A percentile compares a stretch with the other conserved stretches of the same genome.
phyloP scores from a whole-genome alignment of 176 grass and related monocot species.

The Aegilops bicornis region DNA sequence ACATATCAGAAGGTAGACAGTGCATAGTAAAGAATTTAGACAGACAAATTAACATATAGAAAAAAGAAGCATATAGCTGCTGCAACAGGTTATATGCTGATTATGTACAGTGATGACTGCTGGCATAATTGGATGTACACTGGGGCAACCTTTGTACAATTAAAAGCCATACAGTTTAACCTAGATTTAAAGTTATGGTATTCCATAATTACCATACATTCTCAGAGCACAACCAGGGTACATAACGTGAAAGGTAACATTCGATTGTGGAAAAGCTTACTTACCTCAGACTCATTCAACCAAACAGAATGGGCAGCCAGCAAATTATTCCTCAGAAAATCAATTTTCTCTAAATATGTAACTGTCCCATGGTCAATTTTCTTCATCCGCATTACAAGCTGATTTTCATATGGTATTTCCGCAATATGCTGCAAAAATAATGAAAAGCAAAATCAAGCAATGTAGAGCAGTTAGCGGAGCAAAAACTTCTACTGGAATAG shows the following conservation, averaged over 20 bases:
- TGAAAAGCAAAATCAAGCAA: slow-evolving; percentile 5
- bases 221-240: background rate
- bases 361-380: slow-evolving; percentile 86
- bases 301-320: slow-evolving; percentile 89
- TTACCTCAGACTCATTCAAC: slow-evolving; percentile 80
- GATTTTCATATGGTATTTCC: slow-evolving; percentile 95
- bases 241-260: slow-evolving; percentile 1
- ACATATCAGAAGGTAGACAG: background rate
- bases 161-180: background rate
- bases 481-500: background rate
- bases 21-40: background rate
- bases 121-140: background rate
- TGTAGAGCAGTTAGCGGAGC: background rate
- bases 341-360: slow-evolving; percentile 92
- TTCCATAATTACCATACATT: background rate
- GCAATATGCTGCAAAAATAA: slow-evolving; percentile 73
- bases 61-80: slow-evolving; percentile 1
- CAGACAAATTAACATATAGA: background rate
- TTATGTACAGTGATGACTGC: background rate
- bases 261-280: slow-evolving; percentile 15
- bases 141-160: background rate
- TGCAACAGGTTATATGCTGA: background rate
- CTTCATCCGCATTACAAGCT: slow-evolving; percentile 61
- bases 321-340: slow-evolving; percentile 78
- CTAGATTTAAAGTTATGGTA: background rate